These are phyloP conservation scores for Trichomonas vaginalis DNA, from an alignment of 208 protist genomes.

Conservation along the genomic window DNA sequence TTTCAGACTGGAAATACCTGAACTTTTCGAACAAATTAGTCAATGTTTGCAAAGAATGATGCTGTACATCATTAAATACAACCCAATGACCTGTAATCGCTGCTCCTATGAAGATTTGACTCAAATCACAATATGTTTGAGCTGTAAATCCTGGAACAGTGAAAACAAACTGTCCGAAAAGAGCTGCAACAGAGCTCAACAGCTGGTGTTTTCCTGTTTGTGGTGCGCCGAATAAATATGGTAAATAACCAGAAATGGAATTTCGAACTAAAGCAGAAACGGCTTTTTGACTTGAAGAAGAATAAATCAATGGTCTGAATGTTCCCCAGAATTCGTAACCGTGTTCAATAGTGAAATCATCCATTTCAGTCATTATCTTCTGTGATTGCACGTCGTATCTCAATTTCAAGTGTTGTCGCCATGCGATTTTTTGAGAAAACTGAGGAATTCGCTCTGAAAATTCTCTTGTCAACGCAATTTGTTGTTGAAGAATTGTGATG, in stretches of 20 bases:
- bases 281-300: not conserved
- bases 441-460: not conserved
- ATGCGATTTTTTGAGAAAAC: not conserved
- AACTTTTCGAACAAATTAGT: not conserved
- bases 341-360: not conserved
- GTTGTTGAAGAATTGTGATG: not conserved
- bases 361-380: not conserved
- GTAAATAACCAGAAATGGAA: not conserved
- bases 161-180: not conserved
- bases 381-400: not conserved
- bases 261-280: not conserved
- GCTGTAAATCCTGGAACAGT: not conserved
- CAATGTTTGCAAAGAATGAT: not conserved
- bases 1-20: not conserved
- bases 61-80: not conserved
- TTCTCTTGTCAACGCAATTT: not conserved
- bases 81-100: not conserved
- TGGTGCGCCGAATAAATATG: not conserved
- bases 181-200: not conserved
- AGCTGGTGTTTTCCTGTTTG: not conserved
- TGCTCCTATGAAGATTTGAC: not conserved
- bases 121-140: not conserved
- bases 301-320: not conserved
- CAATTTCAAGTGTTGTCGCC: not conserved
- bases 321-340: slow-evolving; percentile 3